Evolutionary conservation across 805 yeast genomes (phyloP).

Genomic region (Saturnispora saitoi): DNA sequence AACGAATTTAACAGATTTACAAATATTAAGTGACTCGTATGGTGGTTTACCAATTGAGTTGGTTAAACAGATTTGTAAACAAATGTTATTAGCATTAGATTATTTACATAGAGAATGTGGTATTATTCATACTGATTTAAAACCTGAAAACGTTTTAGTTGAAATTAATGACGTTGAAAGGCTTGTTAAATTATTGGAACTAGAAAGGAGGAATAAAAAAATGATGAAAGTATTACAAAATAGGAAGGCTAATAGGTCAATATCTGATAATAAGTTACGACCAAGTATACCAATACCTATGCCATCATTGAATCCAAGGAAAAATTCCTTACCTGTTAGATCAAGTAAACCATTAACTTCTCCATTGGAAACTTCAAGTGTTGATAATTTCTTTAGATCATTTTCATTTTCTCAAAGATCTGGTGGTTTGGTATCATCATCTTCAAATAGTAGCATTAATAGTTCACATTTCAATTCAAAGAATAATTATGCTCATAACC

Average conservation of each 20-base stretch:
- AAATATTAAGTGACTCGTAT: slow-evolving; percentile 31
- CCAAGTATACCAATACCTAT: slow-evolving; percentile 4
- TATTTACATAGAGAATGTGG: slow-evolving; percentile 55
- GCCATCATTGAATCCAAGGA: slow-evolving; percentile 4
- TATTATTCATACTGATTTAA: slow-evolving; percentile 64
- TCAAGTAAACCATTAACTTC: slow-evolving; percentile 42
- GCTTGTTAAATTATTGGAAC: slow-evolving; percentile 37
- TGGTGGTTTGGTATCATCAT: slow-evolving; percentile 4
- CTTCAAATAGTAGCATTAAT: slow-evolving; percentile 4
- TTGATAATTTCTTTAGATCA: slow-evolving; percentile 29
- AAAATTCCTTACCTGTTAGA: slow-evolving; percentile 29
- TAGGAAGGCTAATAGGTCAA: slow-evolving; percentile 16
- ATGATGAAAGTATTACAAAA: slow-evolving; percentile 16
- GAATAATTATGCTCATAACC: not conserved
- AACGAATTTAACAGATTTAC: slow-evolving; percentile 26
- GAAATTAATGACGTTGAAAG: slow-evolving; percentile 47
- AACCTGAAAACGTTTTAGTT: slow-evolving; percentile 61
- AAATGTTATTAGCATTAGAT: slow-evolving; percentile 46
- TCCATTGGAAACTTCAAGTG: slow-evolving; percentile 31
- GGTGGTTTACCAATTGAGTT: slow-evolving; percentile 48
- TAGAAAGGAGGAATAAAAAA: slow-evolving; percentile 24
- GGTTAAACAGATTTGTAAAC: slow-evolving; percentile 50
- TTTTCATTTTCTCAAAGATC: slow-evolving; percentile 27
- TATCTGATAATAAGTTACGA: not conserved
- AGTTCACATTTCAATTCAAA: not conserved